Conservation (phyloP, 495 filamentous ascomycete genomes). For the Ascodesmis nigricans region DNA sequence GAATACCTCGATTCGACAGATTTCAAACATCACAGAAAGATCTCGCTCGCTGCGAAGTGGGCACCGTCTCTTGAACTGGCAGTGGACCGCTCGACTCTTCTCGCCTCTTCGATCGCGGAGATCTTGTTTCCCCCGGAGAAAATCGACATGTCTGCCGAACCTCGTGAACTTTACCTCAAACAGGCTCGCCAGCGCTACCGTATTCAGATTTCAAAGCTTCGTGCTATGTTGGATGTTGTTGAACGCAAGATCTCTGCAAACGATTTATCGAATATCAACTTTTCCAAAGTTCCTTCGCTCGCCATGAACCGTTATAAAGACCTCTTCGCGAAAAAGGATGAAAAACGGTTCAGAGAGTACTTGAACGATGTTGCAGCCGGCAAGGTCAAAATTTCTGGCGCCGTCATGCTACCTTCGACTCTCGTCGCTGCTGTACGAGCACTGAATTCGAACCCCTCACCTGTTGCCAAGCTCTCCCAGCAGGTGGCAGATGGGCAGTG, state of each 20-base stretch:
- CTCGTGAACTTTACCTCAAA: conserved; percentile 27
- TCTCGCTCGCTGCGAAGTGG: conserved; percentile 32
- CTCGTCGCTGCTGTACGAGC: conserved; percentile 6
- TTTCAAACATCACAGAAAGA: conserved; percentile 17
- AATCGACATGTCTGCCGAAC: conserved; percentile 10
- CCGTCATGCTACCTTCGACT: conserved; percentile 25
- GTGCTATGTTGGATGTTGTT: conserved; percentile 27
- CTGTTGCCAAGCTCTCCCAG: conserved; percentile 5
- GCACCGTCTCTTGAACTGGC: conserved; percentile 26
- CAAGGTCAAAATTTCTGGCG: conserved; percentile 25
- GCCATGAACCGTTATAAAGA: conserved; percentile 28
- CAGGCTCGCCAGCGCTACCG: conserved; percentile 28
- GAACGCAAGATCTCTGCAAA: conserved; percentile 25
- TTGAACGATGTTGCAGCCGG: conserved; percentile 23
- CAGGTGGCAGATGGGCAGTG: conserved; percentile 27
- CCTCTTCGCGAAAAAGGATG: conserved; percentile 26
- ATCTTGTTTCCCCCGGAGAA: conserved; percentile 22
- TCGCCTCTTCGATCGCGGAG: conserved; percentile 29
- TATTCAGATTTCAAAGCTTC: conserved; percentile 23
- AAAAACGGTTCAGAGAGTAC: conserved; percentile 25
- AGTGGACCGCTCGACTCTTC: conserved; percentile 30
- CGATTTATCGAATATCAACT: conserved; percentile 25
- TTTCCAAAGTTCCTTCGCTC: conserved; percentile 27
- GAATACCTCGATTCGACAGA: conserved; percentile 20
- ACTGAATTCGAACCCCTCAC: background rate